Base-by-base conservation (phyloP, 257 asterid species). In the Petunia axillaris region DNA sequence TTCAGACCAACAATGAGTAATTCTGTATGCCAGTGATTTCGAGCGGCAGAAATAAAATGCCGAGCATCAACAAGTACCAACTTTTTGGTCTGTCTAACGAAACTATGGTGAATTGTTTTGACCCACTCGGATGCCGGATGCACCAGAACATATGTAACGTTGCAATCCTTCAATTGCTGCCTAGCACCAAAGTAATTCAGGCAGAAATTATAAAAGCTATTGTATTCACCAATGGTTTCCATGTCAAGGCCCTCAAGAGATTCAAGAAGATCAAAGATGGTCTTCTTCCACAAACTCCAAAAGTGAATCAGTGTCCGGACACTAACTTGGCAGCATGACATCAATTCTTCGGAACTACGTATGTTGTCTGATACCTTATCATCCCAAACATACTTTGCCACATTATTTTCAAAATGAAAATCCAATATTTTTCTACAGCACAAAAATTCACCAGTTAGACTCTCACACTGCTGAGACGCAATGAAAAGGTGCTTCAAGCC, bases 61-160 rank as follows among this genome's bases (percentile, higher is more conserved):
- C 83, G 83, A 52, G 85, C 84, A 66, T 88, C 92, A 48, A 86
- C 46, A 14, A 44, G 73, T 6, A 39, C 77, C 37, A 82, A 5
- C 4, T 85, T 84, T 79, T 81, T 65, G 6, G 63, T 73, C 79
- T 9, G 54, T 75, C 77, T 35, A 6, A 82, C 5, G 64, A 79
- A 88, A 74, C 76, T 67, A 53, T 58, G 8, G 50, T 87, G 85
- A 54, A 82, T 80, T 63, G 80, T 83, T 58, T 40, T 79, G 14
- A 81, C 87, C 96, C 96, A 92, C 6, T 87, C 82, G 36, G 94
- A 89, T 39, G 83, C 80, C 3, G 92, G 90, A n/a, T 84, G 88
- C 85, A 89, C 16, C 85, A 92, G 71, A 5, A 79, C 66, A 82
- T 50, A 88, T 11, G 65, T 40, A 10, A 13, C 75, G 40, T 75